phyloP scores from a whole-genome alignment of 2,329 filamentous ascomycete genomes.

The Epichloe hybrida region DNA sequence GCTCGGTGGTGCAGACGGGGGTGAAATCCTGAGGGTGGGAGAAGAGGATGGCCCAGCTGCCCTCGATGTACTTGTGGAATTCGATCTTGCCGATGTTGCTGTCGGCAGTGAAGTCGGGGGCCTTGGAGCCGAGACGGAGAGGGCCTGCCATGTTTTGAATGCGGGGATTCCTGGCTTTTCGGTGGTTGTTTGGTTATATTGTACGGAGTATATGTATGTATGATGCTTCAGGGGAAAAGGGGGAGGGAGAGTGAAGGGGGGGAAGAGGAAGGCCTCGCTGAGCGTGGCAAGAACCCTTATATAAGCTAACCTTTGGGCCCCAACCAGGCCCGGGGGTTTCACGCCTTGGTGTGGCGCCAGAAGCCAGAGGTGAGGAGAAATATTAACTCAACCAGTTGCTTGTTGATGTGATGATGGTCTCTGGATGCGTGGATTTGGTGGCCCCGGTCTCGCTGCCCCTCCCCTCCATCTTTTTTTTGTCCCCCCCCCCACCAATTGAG shows the following conservation, averaged over 20 bases:
- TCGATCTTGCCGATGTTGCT: conserved; percentile 67
- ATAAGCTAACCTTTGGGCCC: background rate
- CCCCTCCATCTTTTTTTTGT: too few relatives aligned
- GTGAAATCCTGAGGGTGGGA: conserved; percentile 86
- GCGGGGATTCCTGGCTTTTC: background rate
- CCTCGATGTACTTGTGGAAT: conserved; percentile 70
- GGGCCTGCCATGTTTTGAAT: conserved; percentile 17
- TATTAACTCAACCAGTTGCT: too few relatives aligned
- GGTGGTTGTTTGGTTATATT: background rate
- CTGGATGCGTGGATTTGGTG: too few relatives aligned
- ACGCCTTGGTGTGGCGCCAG: too few relatives aligned
- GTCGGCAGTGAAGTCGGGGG: conserved; percentile 74
- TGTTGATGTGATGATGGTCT: too few relatives aligned
- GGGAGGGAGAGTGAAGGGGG: background rate
- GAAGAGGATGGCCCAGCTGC: conserved; percentile 73
- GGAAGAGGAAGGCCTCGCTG: background rate
- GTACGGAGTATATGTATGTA: too few relatives aligned
- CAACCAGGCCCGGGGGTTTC: too few relatives aligned
- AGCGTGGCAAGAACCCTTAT: background rate
- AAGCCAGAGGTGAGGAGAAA: too few relatives aligned
- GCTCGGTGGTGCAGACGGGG: conserved; percentile 89
- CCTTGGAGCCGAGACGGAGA: conserved; percentile 51
- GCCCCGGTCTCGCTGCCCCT: too few relatives aligned
- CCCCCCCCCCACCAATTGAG: too few relatives aligned
- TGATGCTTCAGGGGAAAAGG: background rate